Base-by-base conservation (phyloP, 352 stramenopile genomes). In the Globisporangium heterothallicum region DNA sequence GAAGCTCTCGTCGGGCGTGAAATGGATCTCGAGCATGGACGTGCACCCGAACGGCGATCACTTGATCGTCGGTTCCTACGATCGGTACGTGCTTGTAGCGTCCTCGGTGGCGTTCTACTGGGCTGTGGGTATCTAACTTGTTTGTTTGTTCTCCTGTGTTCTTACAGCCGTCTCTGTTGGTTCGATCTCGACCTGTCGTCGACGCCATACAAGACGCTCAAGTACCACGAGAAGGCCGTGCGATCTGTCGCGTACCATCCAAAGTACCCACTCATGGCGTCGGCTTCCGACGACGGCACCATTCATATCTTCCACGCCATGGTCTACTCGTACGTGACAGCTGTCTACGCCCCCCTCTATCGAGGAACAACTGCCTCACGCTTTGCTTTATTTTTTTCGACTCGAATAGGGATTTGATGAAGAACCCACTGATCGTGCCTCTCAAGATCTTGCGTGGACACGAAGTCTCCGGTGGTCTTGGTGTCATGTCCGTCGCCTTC, bases 271-370 rank as follows among this genome's bases (percentile, higher is more conserved):
- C 86, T 99, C 29, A 98, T 99, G 93, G 97, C 97, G 16, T 99
- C 96, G 30, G 94, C 92, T 22, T 98, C 95, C 19, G 97, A 99
- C 61, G 97, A 99, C 67, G 97, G 97, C 54, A 93, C 80, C 42
- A 94, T 99, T 59, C 96, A 99, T 74, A 96, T 99, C 36, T 99
- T 99, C 80, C 97, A 99, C 67, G 88, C 93, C 26, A 99, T 97
- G 84, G 96, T 99, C 18, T 99, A 99, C 79, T 97, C 84, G 82
- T 93, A 91, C 77, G 82, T 89, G 19, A 9, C 22, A 2, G 18
- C 14, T 35, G 45, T 62, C 57, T 29, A 54, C 25, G 64, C 27
- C 53, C 9, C 27, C n/a, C 22, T 50, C 53, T 57, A 50, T 59
- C 26, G 16, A 58, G 45, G n/a, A 45, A 16, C 50, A 44, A 36